Evolutionary conservation across 352 stramenopile genomes (phyloP).

Genomic region (Elongisporangium senticosum): DNA sequence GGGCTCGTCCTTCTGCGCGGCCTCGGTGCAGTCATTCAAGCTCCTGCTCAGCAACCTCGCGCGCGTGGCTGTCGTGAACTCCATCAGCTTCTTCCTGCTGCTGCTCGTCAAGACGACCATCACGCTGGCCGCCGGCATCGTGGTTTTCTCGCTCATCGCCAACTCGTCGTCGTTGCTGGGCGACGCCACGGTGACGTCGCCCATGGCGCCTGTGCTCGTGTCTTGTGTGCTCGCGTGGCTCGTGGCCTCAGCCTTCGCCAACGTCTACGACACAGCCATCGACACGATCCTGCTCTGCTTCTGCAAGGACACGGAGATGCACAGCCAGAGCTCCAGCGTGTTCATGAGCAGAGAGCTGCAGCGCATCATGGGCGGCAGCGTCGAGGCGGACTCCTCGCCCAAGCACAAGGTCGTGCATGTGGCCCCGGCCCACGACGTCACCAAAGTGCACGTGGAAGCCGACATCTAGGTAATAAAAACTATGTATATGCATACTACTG

Average conservation of each 20-base stretch:
- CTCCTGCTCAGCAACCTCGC: constrained; percentile 94
- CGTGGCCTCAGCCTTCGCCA: constrained; percentile 86
- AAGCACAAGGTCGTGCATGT: constrained; percentile 46
- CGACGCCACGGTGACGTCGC: constrained; percentile 67
- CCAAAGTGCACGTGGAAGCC: constrained; percentile 36
- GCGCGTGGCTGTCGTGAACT: constrained; percentile 83
- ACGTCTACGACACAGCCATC: constrained; percentile 93
- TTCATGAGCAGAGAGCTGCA: constrained; percentile 80
- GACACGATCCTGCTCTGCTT: constrained; percentile 96
- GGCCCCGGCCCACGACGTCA: constrained; percentile 3
- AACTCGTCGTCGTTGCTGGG: constrained; percentile 37
- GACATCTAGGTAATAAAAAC: constrained; percentile 24
- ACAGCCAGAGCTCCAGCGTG: constrained; percentile 49
- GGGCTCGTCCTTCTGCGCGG: constrained; percentile 76
- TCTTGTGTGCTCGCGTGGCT: constrained; percentile 85
- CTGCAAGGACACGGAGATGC: constrained; percentile 86
- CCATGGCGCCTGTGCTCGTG: constrained; percentile 89
- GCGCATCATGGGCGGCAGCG: constrained; percentile 43
- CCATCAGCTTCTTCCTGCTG: constrained; percentile 92
- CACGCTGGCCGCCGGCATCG: constrained; percentile 30
- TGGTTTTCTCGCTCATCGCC: constrained; percentile 47
- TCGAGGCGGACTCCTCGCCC: constrained; percentile 1
- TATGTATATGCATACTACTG: constrained; percentile 2
- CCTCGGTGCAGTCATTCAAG: constrained; percentile 90
- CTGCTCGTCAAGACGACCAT: constrained; percentile 92